Evolutionary conservation across 805 yeast genomes (phyloP), one percentile per base, ranked within the genome.

Genomic region (Yarrowia deformans): DNA sequence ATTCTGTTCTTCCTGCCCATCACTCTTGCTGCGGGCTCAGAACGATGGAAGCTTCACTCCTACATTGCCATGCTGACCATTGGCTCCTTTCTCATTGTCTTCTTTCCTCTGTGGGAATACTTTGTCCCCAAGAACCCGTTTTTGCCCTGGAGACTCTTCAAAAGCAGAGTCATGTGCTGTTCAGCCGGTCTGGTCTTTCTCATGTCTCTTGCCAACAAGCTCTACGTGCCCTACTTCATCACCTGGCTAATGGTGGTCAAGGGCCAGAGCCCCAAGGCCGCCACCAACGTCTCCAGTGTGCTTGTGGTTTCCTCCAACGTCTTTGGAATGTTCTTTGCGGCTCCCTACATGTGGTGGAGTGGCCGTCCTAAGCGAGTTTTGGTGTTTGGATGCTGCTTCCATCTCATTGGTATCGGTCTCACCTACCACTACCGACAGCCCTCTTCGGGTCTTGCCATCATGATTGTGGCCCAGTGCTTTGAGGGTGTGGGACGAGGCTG

Each of bases 401-500:
- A 58, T n/a, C 40, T 58, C 18, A 43, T 58, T 12, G 64, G 64
- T 7, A 58, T 58, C 18, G 64, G 64, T 43, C 39, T 58, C 18
- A 58, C 64, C 2, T 58, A 58, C 50, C 34, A 58, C 23, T 58
- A 58, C 49, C 49, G 64, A 58, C 34, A 46, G n/a, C 64, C 64
- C 2, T n/a, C 42, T 3, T 3, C 14, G 3, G 49, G 50, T 3
- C 50, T 58, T 0, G 64, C 64, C 8, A 43, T 58, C 64, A 58
- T 58, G 64, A 58, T 58, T 43, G 50, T 58, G 0, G 64, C 64
- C 18, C 64, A 58, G 50, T 42, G 49, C 64, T 58, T 58, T 18
- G 64, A 58, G 32, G 64, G 64, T n/a, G 64, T 58, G n/a, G 64
- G 64, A 29, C 23, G 64, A 43, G 64, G 64, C 16, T 29, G 49